These are phyloP conservation scores for Arthrobotrys megalospora DNA, from an alignment of 2,329 filamentous ascomycete species.

Conservation along the genomic window DNA sequence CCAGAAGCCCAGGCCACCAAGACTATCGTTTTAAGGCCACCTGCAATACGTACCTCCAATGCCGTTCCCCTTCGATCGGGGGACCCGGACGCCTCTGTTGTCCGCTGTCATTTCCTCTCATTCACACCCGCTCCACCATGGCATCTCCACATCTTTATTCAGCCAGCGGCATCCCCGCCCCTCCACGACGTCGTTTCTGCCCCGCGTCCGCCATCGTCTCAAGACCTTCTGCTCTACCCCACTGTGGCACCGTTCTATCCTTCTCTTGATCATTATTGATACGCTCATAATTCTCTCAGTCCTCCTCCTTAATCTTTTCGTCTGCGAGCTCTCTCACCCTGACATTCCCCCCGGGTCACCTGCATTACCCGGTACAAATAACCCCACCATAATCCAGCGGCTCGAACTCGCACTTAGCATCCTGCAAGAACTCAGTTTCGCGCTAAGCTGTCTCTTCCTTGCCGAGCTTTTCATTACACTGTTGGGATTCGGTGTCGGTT, in stretches of 20 bases:
- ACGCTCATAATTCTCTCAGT: conserved; percentile 43
- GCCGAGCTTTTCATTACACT: conserved; percentile 47
- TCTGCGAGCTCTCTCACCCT: conserved; percentile 50
- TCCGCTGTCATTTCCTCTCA: conserved; percentile 33
- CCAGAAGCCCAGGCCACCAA: not conserved
- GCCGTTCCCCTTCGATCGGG: conserved; percentile 28
- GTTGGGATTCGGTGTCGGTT: conserved; percentile 40
- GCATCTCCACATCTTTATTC: conserved; percentile 20
- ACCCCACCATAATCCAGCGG: conserved; percentile 31
- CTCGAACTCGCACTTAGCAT: conserved; percentile 35
- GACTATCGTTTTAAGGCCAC: not conserved
- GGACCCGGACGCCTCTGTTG: conserved; percentile 29
- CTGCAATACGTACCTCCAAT: conserved; percentile 13
- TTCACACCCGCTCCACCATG: conserved; percentile 20
- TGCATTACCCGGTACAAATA: conserved; percentile 8
- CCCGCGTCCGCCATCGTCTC: conserved; percentile 45
- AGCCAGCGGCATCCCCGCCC: conserved; percentile 38
- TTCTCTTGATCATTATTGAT: conserved; percentile 52
- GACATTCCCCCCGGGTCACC: conserved; percentile 19
- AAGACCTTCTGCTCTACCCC: conserved; percentile 42
- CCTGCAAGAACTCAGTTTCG: conserved; percentile 49
- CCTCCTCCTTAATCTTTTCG: conserved; percentile 44
- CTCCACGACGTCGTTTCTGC: conserved; percentile 29
- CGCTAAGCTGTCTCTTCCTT: conserved; percentile 48
- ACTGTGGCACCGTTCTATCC: conserved; percentile 40